Evolutionary conservation across 768 basidiomycete genomes (phyloP).

Genomic region (Sutorius australiensis): DNA sequence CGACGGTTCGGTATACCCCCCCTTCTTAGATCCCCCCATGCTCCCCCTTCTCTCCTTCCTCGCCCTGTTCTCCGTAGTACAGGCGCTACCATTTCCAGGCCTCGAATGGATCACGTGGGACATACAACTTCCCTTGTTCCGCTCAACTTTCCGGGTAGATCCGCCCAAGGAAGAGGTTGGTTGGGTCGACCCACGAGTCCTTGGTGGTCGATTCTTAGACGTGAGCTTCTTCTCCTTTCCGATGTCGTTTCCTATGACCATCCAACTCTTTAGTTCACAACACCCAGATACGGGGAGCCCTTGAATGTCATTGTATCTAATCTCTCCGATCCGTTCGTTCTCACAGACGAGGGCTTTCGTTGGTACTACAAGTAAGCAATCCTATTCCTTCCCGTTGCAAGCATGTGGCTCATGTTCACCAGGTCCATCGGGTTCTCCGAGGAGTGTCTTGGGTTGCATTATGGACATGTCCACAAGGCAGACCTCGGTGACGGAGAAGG

Average conservation of each 20-base stretch:
- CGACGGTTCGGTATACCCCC: neutral
- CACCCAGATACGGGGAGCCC: slow-evolving; percentile 67
- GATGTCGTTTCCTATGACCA: neutral
- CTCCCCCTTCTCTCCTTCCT: slow-evolving; percentile 8
- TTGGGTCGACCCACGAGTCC: slow-evolving; percentile 65
- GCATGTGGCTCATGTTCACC: neutral
- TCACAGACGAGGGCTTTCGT: slow-evolving; percentile 69
- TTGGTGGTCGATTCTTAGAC: slow-evolving; percentile 74
- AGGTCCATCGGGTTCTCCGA: slow-evolving; percentile 80
- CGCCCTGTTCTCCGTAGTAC: slow-evolving; percentile 9
- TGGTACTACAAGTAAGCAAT: slow-evolving; percentile 57
- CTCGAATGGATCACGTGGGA: slow-evolving; percentile 1
- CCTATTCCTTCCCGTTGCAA: neutral
- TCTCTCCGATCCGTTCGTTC: slow-evolving; percentile 72
- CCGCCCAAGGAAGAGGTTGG: slow-evolving; percentile 32
- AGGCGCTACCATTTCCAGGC: slow-evolving; percentile 14
- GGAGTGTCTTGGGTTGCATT: slow-evolving; percentile 79
- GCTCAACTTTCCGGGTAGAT: neutral
- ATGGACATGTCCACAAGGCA: slow-evolving; percentile 71
- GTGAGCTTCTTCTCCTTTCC: slow-evolving; percentile 40
- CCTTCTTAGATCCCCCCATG: slow-evolving; percentile 12
- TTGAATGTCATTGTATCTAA: slow-evolving; percentile 81
- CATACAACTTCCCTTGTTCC: slow-evolving; percentile 9
- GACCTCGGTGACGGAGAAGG: slow-evolving; percentile 82
- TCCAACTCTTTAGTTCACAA: slow-evolving; percentile 52